A percentile compares a stretch with the other conserved stretches of the same genome.
Evolutionary conservation across 1,284 basidiomycete genomes (phyloP).

Genomic region (Peniophora sp.): DNA sequence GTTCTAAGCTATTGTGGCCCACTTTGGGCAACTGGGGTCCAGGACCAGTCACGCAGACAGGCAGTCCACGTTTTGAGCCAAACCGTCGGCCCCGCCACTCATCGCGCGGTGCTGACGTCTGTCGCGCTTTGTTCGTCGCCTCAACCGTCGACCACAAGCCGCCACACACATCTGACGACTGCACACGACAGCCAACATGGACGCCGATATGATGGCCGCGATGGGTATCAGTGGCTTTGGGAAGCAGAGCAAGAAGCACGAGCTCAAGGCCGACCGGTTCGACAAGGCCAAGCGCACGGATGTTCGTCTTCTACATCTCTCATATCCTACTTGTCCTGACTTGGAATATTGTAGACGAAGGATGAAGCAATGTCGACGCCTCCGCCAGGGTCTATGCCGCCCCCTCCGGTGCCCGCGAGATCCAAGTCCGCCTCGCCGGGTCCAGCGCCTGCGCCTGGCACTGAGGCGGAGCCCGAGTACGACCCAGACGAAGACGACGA

Average conservation of each 20-base stretch:
- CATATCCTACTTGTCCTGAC: neutral
- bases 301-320: constrained; percentile 17
- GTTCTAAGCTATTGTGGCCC: too few species aligned
- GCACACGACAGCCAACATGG: constrained; percentile 33
- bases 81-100: too few species aligned
- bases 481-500: constrained; percentile 44
- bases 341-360: neutral
- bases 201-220: constrained; percentile 62
- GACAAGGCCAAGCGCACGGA: constrained; percentile 65
- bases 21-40: too few species aligned
- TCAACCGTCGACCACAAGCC: neutral
- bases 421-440: neutral
- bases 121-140: neutral
- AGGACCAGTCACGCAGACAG: too few species aligned
- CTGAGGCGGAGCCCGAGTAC: constrained; percentile 51
- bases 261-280: constrained; percentile 63
- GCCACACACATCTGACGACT: constrained; percentile 8
- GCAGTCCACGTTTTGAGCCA: too few species aligned
- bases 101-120: too few species aligned
- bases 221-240: constrained; percentile 81
- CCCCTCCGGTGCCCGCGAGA: neutral
- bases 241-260: constrained; percentile 55
- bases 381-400: neutral
- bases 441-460: constrained; percentile 16
- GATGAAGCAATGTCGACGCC: neutral